Evolutionary conservation across 2,329 filamentous ascomycete species (phyloP).

Genomic region (Penicillium freii): DNA sequence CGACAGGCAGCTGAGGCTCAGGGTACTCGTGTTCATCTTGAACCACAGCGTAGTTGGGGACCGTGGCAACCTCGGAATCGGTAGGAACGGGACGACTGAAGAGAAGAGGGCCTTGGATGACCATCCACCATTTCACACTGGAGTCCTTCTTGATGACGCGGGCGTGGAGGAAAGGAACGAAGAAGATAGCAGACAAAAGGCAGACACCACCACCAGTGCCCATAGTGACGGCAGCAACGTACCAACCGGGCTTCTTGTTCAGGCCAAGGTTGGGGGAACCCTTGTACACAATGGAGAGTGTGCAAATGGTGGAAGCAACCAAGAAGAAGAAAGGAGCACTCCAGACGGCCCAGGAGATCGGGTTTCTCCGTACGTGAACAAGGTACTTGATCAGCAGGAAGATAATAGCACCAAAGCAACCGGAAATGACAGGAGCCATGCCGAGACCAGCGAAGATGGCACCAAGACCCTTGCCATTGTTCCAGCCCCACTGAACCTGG

Average conservation of each 20-base stretch:
- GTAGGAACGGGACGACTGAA: slow-evolving; percentile 58
- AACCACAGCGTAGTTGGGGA: slow-evolving; percentile 75
- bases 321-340: slow-evolving; percentile 75
- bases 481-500: slow-evolving; percentile 68
- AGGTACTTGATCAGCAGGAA: slow-evolving; percentile 70
- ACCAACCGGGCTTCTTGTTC: slow-evolving; percentile 61
- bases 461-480: slow-evolving; percentile 64
- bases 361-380: slow-evolving; percentile 71
- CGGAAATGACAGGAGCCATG: slow-evolving; percentile 70
- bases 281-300: slow-evolving; percentile 77
- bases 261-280: slow-evolving; percentile 68
- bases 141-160: slow-evolving; percentile 68
- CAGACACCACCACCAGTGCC: slow-evolving; percentile 62
- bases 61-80: slow-evolving; percentile 54
- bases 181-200: slow-evolving; percentile 64
- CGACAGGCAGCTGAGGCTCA: slow-evolving; percentile 34
- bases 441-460: slow-evolving; percentile 63
- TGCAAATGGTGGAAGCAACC: slow-evolving; percentile 70
- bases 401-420: slow-evolving; percentile 63
- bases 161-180: slow-evolving; percentile 67
- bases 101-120: slow-evolving; percentile 63
- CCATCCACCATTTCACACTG: slow-evolving; percentile 62
- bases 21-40: slow-evolving; percentile 59
- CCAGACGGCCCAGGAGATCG: slow-evolving; percentile 69
- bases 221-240: slow-evolving; percentile 64